These are phyloP conservation scores for Lactuca sativa DNA, from an alignment of 129 eudicot genomes.

Conservation along the genomic window DNA sequence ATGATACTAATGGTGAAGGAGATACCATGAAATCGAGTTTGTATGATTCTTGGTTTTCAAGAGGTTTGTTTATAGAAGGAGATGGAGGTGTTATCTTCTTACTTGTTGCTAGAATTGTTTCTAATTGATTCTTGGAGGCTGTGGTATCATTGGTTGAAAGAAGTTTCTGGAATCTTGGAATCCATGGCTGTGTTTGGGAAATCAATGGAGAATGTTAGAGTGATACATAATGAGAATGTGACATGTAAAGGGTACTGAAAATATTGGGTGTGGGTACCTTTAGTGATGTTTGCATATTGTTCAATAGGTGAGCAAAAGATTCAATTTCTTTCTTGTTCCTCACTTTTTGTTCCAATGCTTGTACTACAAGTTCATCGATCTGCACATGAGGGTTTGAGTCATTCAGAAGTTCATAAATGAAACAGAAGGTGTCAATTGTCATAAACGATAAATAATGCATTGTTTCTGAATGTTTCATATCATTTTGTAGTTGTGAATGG, in stretches of 20 bases:
- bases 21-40: slow-evolving; percentile 63
- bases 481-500: slow-evolving; percentile 10
- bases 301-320: slow-evolving; percentile 55
- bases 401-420: not conserved
- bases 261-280: slow-evolving; percentile 46
- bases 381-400: slow-evolving; percentile 33
- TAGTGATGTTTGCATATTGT: slow-evolving; percentile 61
- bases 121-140: slow-evolving; percentile 35
- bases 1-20: slow-evolving; percentile 95
- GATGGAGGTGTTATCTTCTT: slow-evolving; percentile 33
- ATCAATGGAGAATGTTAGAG: slow-evolving; percentile 12
- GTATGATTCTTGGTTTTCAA: slow-evolving; percentile 48
- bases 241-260: not conserved
- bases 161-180: slow-evolving; percentile 58
- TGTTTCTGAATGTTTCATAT: not conserved
- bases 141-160: slow-evolving; percentile 28
- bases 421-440: not conserved
- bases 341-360: slow-evolving; percentile 59
- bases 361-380: slow-evolving; percentile 90
- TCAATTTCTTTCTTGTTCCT: slow-evolving; percentile 61
- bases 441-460: not conserved
- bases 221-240: not conserved
- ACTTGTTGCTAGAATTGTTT: slow-evolving; percentile 27
- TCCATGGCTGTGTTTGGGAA: slow-evolving; percentile 70
- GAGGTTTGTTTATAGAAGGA: slow-evolving; percentile 25